phyloP scores from a whole-genome alignment of 1,284 basidiomycete species.

The Sporisorium sorghi region DNA sequence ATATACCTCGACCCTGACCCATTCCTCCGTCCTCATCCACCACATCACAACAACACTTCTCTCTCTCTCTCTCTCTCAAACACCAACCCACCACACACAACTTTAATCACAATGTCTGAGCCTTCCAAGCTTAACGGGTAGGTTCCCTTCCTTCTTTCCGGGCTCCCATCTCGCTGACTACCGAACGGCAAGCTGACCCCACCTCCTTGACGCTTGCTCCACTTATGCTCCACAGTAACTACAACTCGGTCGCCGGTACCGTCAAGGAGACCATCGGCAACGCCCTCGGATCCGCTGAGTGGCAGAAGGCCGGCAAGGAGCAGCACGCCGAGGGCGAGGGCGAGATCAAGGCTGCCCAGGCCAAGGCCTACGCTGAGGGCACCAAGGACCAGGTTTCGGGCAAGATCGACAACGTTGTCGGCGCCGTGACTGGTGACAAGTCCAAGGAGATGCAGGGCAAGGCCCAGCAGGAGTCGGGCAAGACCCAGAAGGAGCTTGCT shows the following conservation, averaged over 20 bases:
- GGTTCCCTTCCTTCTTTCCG: background rate
- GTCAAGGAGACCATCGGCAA: constrained; percentile 61
- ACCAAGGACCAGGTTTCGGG: constrained; percentile 61
- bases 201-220: background rate
- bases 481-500: constrained; percentile 54
- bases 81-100: constrained; percentile 6
- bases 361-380: constrained; percentile 63
- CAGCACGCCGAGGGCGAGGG: constrained; percentile 60
- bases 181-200: background rate
- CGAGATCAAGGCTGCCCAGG: constrained; percentile 60
- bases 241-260: constrained; percentile 54
- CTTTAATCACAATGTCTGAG: constrained; percentile 52
- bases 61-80: constrained; percentile 1
- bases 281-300: constrained; percentile 50
- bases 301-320: constrained; percentile 61
- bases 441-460: constrained; percentile 56
- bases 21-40: background rate
- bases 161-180: background rate
- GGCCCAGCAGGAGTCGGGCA: constrained; percentile 55
- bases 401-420: constrained; percentile 59
- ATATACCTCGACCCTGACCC: constrained; percentile 18
- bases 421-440: constrained; percentile 60
- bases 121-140: constrained; percentile 57
- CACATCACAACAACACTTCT: constrained; percentile 2
- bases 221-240: constrained; percentile 29